Evolutionary conservation across 2,329 filamentous ascomycete species (phyloP), one percentile per base, ranked within the genome.

Genomic region (Pseudogymnoascus sp.): DNA sequence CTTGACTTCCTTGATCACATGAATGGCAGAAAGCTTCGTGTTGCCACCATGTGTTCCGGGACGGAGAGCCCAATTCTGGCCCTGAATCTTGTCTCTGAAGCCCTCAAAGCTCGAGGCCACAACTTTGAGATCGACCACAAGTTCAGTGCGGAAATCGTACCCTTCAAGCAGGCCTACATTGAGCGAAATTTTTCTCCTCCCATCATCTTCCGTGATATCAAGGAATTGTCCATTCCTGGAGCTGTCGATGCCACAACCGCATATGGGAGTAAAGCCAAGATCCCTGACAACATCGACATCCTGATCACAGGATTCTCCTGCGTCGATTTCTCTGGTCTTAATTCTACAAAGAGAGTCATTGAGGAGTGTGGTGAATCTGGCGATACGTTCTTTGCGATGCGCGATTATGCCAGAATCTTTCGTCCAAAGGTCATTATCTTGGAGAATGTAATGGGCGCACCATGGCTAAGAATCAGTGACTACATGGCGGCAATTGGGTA

Each of bases 31-130:
- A 70, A 76, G 4, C 68, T 88, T 26, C 75, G 80, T 8, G 77
- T 92, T 26, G 88, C 82, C 0, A 93, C 90, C 0, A 84, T 92
- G 78, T 93, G 89, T 71, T 92, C 89, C 1, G 90, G 90, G 0
- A 93, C 90, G 0, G 90, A 93, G 68, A 85, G 85, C 4, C 90
- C 90, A 0, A 75, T 93, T 1, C 77, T 92, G 1, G 86, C 87
- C 0, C 71, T 91, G 13, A 76, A 84, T 13, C 77, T 87, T 72
- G 74, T 91, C 53, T 73, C 76, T 40, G 76, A 82, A 15, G 76
- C 59, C 0, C 59, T 61, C 6, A 61, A 42, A 61, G 10, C 33
- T 17, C 59, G 71, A 19, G 66, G 71, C 1, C 67, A 67, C 5
- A 70, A 74, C 10, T 74, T 87, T 33, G 68, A 76, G 2, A 76